Conservation (phyloP, 345 rosid species). For the Durio zibethinus region DNA sequence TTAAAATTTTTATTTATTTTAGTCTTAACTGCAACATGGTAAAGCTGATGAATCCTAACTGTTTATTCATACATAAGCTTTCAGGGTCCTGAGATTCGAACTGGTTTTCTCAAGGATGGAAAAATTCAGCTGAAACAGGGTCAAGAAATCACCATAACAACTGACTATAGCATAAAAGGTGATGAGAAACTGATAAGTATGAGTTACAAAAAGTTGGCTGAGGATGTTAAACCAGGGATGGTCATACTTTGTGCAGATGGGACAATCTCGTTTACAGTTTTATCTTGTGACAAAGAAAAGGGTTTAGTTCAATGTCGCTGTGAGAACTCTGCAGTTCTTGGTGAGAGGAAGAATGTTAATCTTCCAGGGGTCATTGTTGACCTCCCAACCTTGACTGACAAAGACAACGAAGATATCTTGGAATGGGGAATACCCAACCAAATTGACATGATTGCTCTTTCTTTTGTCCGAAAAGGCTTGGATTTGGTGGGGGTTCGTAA, state of each 20-base stretch:
- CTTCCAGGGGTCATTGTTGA: conserved; percentile 98
- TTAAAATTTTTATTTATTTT: neutral
- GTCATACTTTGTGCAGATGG: conserved; percentile 96
- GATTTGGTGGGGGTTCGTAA: conserved; percentile 86
- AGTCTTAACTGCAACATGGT: neutral
- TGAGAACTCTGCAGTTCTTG: conserved; percentile 89
- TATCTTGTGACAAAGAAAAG: conserved; percentile 60
- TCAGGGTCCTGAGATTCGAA: conserved; percentile 83
- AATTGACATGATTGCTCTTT: conserved; percentile 95
- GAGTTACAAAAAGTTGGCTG: conserved; percentile 88
- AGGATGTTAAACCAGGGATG: conserved; percentile 84
- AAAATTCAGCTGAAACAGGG: conserved; percentile 67
- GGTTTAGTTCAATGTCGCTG: conserved; percentile 82
- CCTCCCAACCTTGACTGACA: conserved; percentile 92
- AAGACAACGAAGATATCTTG: conserved; percentile 94
- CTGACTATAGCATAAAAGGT: conserved; percentile 76
- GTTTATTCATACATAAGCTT: conserved; percentile 13
- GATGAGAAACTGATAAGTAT: conserved; percentile 69
- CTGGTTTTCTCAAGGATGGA: conserved; percentile 70
- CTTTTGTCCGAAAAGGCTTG: conserved; percentile 92
- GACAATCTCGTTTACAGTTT: conserved; percentile 78
- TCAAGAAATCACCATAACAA: conserved; percentile 77
- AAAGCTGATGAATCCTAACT: neutral
- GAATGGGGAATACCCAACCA: conserved; percentile 88
- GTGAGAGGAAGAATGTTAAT: conserved; percentile 96